Evolutionary conservation across 2,329 filamentous ascomycete species (phyloP).

Genomic region (Fusarium marasasianum): DNA sequence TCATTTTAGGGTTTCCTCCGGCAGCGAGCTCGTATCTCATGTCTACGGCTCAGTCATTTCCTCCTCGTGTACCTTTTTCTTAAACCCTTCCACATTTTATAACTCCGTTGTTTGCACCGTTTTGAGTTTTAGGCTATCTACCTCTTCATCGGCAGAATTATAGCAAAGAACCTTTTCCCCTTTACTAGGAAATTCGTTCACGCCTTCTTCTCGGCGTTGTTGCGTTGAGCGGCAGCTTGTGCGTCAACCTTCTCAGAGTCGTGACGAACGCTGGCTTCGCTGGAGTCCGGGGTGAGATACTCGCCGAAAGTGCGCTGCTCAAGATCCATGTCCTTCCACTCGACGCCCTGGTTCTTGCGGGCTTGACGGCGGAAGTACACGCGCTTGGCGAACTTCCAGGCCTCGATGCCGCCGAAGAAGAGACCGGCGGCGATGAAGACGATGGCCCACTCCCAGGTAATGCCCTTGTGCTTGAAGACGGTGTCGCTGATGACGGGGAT

Average conservation of each 20-base stretch:
- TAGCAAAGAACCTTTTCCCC: neutral
- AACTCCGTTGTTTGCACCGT: conserved; percentile 14
- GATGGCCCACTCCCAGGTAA: conserved; percentile 71
- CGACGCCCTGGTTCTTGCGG: conserved; percentile 35
- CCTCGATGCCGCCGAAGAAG: conserved; percentile 67
- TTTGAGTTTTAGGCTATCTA: conserved; percentile 5
- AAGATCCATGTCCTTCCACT: conserved; percentile 51
- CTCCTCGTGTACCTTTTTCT: conserved; percentile 40
- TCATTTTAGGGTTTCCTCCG: conserved; percentile 16
- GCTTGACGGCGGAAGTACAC: conserved; percentile 48
- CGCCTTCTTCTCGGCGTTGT: conserved; percentile 32
- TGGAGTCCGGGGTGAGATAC: conserved; percentile 46
- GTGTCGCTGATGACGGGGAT: conserved; percentile 67
- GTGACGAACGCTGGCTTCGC: conserved; percentile 42
- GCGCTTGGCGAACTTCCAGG: conserved; percentile 68
- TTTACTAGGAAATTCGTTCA: conserved; percentile 10
- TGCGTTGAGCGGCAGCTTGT: conserved; percentile 5
- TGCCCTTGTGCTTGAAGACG: conserved; percentile 69
- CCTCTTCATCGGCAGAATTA: neutral
- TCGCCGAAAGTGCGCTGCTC: conserved; percentile 53
- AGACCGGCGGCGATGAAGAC: conserved; percentile 63
- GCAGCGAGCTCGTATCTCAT: conserved; percentile 20
- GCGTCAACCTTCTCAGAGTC: conserved; percentile 38
- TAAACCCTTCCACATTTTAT: conserved; percentile 24
- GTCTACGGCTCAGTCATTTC: conserved; percentile 40